phyloP scores from a whole-genome alignment of 768 basidiomycete species.

The Pisolithus albus region DNA sequence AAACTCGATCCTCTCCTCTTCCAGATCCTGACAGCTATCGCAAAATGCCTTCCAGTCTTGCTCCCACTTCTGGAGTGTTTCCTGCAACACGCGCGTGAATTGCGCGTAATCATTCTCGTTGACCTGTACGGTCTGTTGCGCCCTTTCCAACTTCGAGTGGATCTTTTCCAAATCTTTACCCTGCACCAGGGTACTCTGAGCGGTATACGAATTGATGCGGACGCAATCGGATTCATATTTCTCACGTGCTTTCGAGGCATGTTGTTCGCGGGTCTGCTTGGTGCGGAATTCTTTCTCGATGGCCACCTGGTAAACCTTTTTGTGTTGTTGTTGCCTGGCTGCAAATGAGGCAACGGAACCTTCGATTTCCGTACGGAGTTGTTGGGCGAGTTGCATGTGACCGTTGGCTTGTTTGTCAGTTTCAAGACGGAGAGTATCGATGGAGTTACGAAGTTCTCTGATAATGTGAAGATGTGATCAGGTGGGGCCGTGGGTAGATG shows the following conservation, averaged over 20 bases:
- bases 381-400: slow-evolving; percentile 68
- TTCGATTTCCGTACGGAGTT: slow-evolving; percentile 75
- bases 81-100: slow-evolving; percentile 71
- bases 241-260: slow-evolving; percentile 84
- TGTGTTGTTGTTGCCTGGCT: slow-evolving; percentile 60
- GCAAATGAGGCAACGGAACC: slow-evolving; percentile 52
- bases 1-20: slow-evolving; percentile 91
- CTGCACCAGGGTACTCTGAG: slow-evolving; percentile 84
- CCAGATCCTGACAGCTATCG: slow-evolving; percentile 91
- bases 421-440: slow-evolving; percentile 76
- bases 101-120: slow-evolving; percentile 93
- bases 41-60: slow-evolving; percentile 91
- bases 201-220: slow-evolving; percentile 89
- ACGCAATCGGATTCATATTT: slow-evolving; percentile 92
- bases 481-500: slow-evolving; percentile 5
- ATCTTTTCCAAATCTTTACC: slow-evolving; percentile 93
- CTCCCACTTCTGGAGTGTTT: slow-evolving; percentile 84
- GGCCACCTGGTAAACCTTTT: slow-evolving; percentile 61
- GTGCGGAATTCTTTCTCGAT: slow-evolving; percentile 90
- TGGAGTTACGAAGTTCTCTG: slow-evolving; percentile 75
- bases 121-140: slow-evolving; percentile 79
- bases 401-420: slow-evolving; percentile 74
- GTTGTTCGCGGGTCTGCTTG: slow-evolving; percentile 79
- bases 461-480: slow-evolving; percentile 10
- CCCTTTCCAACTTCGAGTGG: slow-evolving; percentile 77